Evolutionary conservation across 2,329 filamentous ascomycete genomes (phyloP), one percentile per base, ranked within the genome.

Genomic region (Zymoseptoria pseudotritici): DNA sequence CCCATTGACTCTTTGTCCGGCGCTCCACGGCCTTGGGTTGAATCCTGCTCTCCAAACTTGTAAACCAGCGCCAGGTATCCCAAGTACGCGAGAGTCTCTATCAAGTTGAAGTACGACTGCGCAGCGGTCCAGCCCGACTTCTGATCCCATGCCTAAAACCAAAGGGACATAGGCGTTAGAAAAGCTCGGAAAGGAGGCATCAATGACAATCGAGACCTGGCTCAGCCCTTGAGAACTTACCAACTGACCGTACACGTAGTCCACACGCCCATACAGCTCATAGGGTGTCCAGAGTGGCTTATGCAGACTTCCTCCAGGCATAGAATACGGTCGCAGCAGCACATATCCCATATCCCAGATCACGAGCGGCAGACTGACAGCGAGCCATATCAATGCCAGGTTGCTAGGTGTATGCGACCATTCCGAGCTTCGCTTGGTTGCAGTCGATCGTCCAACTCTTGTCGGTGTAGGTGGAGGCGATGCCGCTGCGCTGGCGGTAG

Each of bases 311-410:
- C 91, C 91, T 66, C 90, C 89, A 0, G 86, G 84, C 89, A 96
- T 94, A 59, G 86, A 89, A 74, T 87, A 83, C 29, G 91, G 91
- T 20, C 91, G 89, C 57, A 89, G 78, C 53, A 96, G 79, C 49
- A 96, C 85, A 77, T 96, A 96, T 60, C 79, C 78, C 29, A 83
- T 83, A 76, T 96, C 91, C 91, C 91, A 96, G 55, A 84, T 70
- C 54, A 96, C 90, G 61, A 95, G 81, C 1, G 89, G 90, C 17
- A 94, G 76, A 20, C 89, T 91, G 62, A 93, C 64, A 60, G 81
- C 75, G 24, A 96, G 80, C 91, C 91, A 96, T 64, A 85, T 66
- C 51, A 90, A 80, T 21, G 83, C 78, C 11, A 85, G 70, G 56
- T 80, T 80, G 11, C 82, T 82, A 2, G 84, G 83, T 0, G 81